Conservation (phyloP, 1,284 basidiomycete species). For the Tylopilus microsporus region DNA sequence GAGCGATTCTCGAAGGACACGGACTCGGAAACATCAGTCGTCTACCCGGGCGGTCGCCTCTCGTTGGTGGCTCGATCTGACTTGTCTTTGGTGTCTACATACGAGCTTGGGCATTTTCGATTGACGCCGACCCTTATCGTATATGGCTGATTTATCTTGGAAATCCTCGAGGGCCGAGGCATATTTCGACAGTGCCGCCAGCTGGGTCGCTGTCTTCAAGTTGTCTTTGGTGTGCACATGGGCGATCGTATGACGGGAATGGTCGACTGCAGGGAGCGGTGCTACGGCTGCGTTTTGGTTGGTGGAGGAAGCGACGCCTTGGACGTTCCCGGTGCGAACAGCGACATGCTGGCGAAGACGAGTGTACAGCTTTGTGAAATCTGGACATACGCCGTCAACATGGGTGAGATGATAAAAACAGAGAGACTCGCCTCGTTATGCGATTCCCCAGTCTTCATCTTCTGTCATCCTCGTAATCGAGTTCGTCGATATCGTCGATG, state of each 20-base stretch:
- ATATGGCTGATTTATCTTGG: slow-evolving; percentile 71
- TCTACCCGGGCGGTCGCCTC: no score
- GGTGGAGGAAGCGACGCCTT: slow-evolving; percentile 50
- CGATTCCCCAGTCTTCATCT: slow-evolving; percentile 90
- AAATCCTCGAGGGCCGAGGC: slow-evolving; percentile 48
- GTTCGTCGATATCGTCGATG: slow-evolving; percentile 46
- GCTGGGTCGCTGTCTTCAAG: slow-evolving; percentile 51
- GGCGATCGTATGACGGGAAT: slow-evolving; percentile 40
- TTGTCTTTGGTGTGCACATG: slow-evolving; percentile 43
- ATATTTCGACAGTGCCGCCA: slow-evolving; percentile 67
- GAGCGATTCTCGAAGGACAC: no score
- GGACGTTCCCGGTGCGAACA: slow-evolving; percentile 62
- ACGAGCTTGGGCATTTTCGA: slow-evolving; percentile 81
- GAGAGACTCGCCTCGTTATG: slow-evolving; percentile 57
- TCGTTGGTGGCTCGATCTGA: slow-evolving; percentile 77
- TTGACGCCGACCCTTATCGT: slow-evolving; percentile 78
- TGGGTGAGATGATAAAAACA: neutral
- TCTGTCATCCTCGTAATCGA: slow-evolving; percentile 49
- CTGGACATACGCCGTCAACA: slow-evolving; percentile 38
- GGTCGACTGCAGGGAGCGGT: slow-evolving; percentile 69
- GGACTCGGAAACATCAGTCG: no score
- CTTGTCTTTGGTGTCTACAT: slow-evolving; percentile 87
- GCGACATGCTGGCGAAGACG: slow-evolving; percentile 81
- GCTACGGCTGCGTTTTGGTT: slow-evolving; percentile 50
- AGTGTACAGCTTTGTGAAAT: slow-evolving; percentile 97